phyloP scores from a whole-genome alignment of 176 grass and related monocot species.

The Microstegium vimineum region DNA sequence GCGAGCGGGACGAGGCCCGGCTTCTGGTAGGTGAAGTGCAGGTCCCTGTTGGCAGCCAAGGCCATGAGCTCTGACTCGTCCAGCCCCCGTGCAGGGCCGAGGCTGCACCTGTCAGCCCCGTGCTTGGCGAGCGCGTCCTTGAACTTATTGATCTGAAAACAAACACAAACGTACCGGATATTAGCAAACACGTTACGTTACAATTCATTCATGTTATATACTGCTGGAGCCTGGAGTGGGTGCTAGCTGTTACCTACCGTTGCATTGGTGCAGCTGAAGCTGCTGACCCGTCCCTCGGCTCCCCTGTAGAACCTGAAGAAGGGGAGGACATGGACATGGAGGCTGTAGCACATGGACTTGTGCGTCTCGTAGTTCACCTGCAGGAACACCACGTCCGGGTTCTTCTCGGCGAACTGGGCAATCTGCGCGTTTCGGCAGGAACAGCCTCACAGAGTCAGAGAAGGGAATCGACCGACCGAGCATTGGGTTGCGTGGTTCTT shows the following conservation, averaged over 20 bases:
- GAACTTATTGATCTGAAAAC: conserved; percentile 86
- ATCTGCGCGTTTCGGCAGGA: conserved; percentile 67
- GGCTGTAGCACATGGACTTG: conserved; percentile 94
- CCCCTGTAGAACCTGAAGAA: conserved; percentile 95
- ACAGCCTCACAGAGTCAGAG: too few relatives aligned
- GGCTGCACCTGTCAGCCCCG: conserved; percentile 60
- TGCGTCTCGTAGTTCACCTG: conserved; percentile 90
- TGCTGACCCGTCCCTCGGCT: conserved; percentile 69
- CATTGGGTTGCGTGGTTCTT: not conserved
- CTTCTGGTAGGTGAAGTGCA: conserved; percentile 61
- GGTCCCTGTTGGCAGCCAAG: conserved; percentile 71
- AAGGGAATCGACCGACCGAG: not conserved
- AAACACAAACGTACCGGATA: not conserved
- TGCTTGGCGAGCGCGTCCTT: conserved; percentile 90
- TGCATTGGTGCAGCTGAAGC: conserved; percentile 98
- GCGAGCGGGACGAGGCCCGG: conserved; percentile 13
- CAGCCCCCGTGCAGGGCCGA: conserved; percentile 69
- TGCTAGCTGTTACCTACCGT: too few relatives aligned
- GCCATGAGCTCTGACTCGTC: conserved; percentile 75
- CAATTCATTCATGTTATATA: not conserved
- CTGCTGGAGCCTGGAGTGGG: too few relatives aligned
- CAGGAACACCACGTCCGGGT: conserved; percentile 67
- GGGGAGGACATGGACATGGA: conserved; percentile 85
- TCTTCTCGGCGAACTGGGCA: conserved; percentile 58
- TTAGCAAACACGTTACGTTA: not conserved